phyloP scores from a whole-genome alignment of 768 basidiomycete species.

The Russula emetica region DNA sequence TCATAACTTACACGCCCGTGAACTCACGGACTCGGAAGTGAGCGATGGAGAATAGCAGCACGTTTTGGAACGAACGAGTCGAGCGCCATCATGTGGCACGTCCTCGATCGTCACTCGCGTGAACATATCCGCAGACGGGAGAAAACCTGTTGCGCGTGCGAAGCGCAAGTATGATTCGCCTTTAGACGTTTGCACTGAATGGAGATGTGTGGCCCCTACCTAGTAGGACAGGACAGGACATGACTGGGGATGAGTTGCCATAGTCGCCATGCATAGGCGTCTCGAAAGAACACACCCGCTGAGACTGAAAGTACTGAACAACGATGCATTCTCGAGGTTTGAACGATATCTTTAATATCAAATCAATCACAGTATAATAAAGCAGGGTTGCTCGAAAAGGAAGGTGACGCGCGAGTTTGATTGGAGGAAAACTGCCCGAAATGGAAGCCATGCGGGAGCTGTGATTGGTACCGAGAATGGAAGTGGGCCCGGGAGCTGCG shows the following conservation, averaged over 20 bases:
- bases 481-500: no score
- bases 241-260: background rate
- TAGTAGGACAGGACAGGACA: no score
- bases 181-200: slow-evolving; percentile 71
- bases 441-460: no score
- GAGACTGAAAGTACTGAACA: no score
- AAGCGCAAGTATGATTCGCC: slow-evolving; percentile 85
- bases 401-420: no score
- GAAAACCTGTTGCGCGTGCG: slow-evolving; percentile 55
- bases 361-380: no score
- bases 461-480: no score
- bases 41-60: slow-evolving; percentile 84
- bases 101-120: slow-evolving; percentile 65
- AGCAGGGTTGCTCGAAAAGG: no score
- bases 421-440: no score
- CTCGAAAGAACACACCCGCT: slow-evolving; percentile 63
- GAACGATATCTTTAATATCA: no score
- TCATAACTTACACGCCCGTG: no score
- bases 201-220: slow-evolving; percentile 83
- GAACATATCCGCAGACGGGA: slow-evolving; percentile 38
- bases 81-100: slow-evolving; percentile 75
- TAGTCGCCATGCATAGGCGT: background rate
- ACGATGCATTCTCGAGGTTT: no score
- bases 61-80: slow-evolving; percentile 92
- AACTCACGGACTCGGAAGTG: slow-evolving; percentile 90